Percentiles rank a stretch among this genome's conserved stretches.
Conservation (phyloP, 495 filamentous ascomycete species). For the Amniculicola lignicola region DNA sequence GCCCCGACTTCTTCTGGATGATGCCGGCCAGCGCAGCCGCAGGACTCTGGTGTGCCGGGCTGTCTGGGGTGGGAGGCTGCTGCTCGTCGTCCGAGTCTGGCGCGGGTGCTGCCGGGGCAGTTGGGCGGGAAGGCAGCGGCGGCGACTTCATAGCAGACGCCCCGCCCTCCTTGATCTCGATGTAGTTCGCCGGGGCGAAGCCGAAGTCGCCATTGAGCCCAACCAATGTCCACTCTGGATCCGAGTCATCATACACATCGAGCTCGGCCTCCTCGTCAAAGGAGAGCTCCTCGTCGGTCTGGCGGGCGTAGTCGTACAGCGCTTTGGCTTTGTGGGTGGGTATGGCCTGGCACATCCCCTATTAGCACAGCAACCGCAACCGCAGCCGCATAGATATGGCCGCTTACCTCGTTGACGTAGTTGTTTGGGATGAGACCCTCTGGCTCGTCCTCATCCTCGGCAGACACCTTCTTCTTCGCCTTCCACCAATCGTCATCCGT, state of each 20-base stretch:
- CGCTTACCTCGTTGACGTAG: slow-evolving; percentile 90
- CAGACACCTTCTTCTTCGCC: slow-evolving; percentile 92
- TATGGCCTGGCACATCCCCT: slow-evolving; percentile 34
- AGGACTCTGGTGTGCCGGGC: slow-evolving; percentile 54
- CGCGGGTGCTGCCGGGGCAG: slow-evolving; percentile 30
- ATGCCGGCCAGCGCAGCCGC: slow-evolving; percentile 71
- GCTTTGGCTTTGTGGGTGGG: slow-evolving; percentile 73
- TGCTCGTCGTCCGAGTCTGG: slow-evolving; percentile 30
- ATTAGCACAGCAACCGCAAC: not conserved
- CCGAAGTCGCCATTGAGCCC: slow-evolving; percentile 82
- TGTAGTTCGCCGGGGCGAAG: slow-evolving; percentile 97
- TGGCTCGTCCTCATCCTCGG: slow-evolving; percentile 90
- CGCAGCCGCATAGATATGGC: not conserved
- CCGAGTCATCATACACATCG: slow-evolving; percentile 81
- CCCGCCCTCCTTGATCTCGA: slow-evolving; percentile 58
- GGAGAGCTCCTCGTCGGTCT: slow-evolving; percentile 97
- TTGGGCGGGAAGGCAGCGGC: slow-evolving; percentile 37
- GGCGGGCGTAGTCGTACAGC: slow-evolving; percentile 91
- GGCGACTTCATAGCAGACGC: slow-evolving; percentile 20
- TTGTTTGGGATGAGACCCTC: slow-evolving; percentile 91
- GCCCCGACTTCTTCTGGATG: slow-evolving; percentile 54
- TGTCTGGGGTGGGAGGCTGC: slow-evolving; percentile 37
- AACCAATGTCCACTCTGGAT: slow-evolving; percentile 95
- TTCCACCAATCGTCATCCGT: slow-evolving; percentile 96
- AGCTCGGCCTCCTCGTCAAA: slow-evolving; percentile 86